Percentiles rank a stretch among this genome's conserved stretches.
phyloP scores from a whole-genome alignment of 2,329 filamentous ascomycete species.

The Aspergillus latus region DNA sequence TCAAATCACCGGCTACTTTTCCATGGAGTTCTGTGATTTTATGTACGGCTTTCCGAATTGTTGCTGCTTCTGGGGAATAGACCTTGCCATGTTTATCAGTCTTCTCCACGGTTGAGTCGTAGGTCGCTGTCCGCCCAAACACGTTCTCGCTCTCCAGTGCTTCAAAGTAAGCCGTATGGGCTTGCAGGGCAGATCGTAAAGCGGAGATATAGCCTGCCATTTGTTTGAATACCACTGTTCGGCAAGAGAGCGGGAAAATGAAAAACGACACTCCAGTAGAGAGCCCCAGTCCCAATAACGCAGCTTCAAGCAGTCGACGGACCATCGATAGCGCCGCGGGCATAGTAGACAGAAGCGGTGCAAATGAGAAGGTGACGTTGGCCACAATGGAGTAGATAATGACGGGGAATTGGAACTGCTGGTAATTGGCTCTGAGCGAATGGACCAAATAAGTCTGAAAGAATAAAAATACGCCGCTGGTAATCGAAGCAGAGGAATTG shows the following conservation, averaged over 20 bases:
- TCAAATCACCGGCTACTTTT: slow-evolving; percentile 66
- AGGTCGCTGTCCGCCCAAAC: slow-evolving; percentile 49
- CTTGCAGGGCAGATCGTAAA: slow-evolving; percentile 57
- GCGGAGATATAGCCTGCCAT: slow-evolving; percentile 59
- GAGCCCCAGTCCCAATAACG: slow-evolving; percentile 65
- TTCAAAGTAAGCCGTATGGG: slow-evolving; percentile 64
- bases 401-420: slow-evolving; percentile 67
- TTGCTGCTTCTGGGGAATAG: slow-evolving; percentile 45
- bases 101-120: slow-evolving; percentile 36
- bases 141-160: slow-evolving; percentile 64
- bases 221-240: slow-evolving; percentile 63
- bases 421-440: slow-evolving; percentile 62
- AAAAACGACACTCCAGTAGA: slow-evolving; percentile 63
- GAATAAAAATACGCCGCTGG: slow-evolving; percentile 70
- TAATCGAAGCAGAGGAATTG: slow-evolving; percentile 69
- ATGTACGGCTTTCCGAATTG: slow-evolving; percentile 53
- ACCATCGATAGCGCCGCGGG: slow-evolving; percentile 55
- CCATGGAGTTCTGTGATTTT: slow-evolving; percentile 60
- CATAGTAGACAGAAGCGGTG: slow-evolving; percentile 59
- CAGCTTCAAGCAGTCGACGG: slow-evolving; percentile 56
- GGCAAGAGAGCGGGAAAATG: slow-evolving; percentile 65
- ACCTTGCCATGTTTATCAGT: slow-evolving; percentile 37
- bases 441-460: slow-evolving; percentile 68
- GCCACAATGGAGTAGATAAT: slow-evolving; percentile 69
- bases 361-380: slow-evolving; percentile 64